Evolutionary conservation across 441 rosid species (phyloP), one percentile per base, ranked within the genome.

Genomic region (Croton laevigatus): DNA sequence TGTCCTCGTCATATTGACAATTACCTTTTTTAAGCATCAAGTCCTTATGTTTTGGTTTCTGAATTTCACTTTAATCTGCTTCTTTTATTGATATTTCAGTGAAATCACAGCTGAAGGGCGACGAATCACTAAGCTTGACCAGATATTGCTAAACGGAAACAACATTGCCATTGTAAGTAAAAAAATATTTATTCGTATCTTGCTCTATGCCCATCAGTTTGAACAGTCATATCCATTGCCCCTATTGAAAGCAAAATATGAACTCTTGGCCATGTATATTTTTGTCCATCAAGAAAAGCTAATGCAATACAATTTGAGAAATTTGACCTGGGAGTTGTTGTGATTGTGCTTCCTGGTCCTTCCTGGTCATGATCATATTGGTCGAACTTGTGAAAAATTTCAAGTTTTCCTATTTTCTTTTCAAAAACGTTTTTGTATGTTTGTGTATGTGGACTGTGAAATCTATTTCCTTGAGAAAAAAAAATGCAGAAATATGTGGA

Each of bases 81-180:
- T 75, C 16, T 44, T 27, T 36, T 70, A 0, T 74, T 40, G 48
- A 4, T 62, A 8, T 79, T 68, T 44, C 81, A 92, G 99, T 77
- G 99, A 92, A 81, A 88, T 94, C 73, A 89, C 99, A 36, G 71
- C 97, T 34, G 99, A 94, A 83, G 99, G 98, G 62, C 81, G 90
- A 67, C 81, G 99, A 70, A 86, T 94, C 45, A 92, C 99, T 42
- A 94, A 94, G 91, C 99, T 92, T 61, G 98, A 92, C 83, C 99
- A 92, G 79, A 94, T 94, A 75, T 78, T 94, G 66, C 97, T 94
- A 66, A 94, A 94, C 11, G 98, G 99, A 72, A 94, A 90, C 86
- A 90, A 94, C 84, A 94, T 91, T 65, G 97, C 97, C 57, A 90
- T 91, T 72, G 97, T 91, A 81, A 88, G 98, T 82, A 59, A 46